Evolutionary conservation across 1,284 basidiomycete species (phyloP).

Genomic region (Xerocomus cyaneibrunnescens): DNA sequence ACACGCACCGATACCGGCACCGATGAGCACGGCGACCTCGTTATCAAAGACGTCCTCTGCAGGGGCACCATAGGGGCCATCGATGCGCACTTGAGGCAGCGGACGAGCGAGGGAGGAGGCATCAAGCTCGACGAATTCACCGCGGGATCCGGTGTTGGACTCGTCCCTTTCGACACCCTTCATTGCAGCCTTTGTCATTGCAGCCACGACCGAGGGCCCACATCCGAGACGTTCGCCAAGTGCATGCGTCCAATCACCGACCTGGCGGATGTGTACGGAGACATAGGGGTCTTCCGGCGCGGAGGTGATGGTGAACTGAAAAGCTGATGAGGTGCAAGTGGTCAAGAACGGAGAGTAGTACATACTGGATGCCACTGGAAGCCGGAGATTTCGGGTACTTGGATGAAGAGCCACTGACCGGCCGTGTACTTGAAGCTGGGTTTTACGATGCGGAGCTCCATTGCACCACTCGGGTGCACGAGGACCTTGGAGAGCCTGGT

Average conservation of each 20-base stretch:
- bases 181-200: constrained; percentile 73
- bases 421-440: constrained; percentile 86
- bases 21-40: constrained; percentile 84
- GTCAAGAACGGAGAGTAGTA: constrained; percentile 2
- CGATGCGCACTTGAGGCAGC: constrained; percentile 76
- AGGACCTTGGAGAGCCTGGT: constrained; percentile 80
- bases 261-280: constrained; percentile 87
- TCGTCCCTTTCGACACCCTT: constrained; percentile 67
- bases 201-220: constrained; percentile 68
- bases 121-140: constrained; percentile 79
- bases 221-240: constrained; percentile 83
- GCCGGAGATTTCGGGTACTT: constrained; percentile 79
- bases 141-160: constrained; percentile 52
- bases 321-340: background rate
- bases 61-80: constrained; percentile 86
- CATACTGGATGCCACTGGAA: constrained; percentile 89
- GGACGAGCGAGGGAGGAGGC: constrained; percentile 42
- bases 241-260: constrained; percentile 82
- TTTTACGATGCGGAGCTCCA: constrained; percentile 88
- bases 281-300: constrained; percentile 90
- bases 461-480: constrained; percentile 80
- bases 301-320: constrained; percentile 87
- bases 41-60: constrained; percentile 86
- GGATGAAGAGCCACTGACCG: constrained; percentile 89
- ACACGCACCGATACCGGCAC: constrained; percentile 82